Conservation (phyloP, 495 filamentous ascomycete genomes). For the Umbilicaria muhlenbergii region DNA sequence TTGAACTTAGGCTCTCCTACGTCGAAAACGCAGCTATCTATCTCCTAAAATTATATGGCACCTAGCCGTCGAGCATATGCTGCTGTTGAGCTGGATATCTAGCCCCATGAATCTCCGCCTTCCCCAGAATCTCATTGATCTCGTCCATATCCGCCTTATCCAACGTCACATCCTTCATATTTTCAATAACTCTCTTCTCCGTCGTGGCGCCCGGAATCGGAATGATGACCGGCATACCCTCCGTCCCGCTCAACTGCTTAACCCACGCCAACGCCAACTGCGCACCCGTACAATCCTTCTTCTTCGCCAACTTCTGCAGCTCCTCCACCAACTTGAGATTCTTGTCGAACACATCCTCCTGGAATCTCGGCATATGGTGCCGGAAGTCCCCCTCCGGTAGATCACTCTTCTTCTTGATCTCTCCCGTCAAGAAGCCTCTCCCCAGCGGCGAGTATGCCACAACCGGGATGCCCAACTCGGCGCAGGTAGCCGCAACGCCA, state of each 20-base stretch:
- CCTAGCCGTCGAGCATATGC: too few species aligned
- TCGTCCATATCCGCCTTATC: slow-evolving; percentile 29
- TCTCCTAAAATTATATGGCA: too few species aligned
- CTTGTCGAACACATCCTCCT: slow-evolving; percentile 48
- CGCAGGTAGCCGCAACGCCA: slow-evolving; percentile 56
- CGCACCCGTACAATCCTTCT: slow-evolving; percentile 54
- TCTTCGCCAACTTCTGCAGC: slow-evolving; percentile 47
- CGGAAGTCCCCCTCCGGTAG: slow-evolving; percentile 45
- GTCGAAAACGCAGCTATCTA: too few species aligned
- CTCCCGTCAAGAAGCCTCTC: slow-evolving; percentile 38
- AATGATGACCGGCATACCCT: slow-evolving; percentile 55
- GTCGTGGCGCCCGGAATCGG: slow-evolving; percentile 67
- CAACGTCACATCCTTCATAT: slow-evolving; percentile 23
- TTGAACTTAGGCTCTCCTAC: too few species aligned
- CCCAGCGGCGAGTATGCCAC: slow-evolving; percentile 52
- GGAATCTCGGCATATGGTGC: slow-evolving; percentile 43
- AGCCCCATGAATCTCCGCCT: slow-evolving; percentile 22
- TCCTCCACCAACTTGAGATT: slow-evolving; percentile 58
- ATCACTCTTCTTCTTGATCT: slow-evolving; percentile 43
- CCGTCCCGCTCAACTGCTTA: slow-evolving; percentile 31
- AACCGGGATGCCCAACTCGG: slow-evolving; percentile 54
- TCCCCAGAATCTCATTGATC: slow-evolving; percentile 27
- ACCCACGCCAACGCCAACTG: slow-evolving; percentile 75
- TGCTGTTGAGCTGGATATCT: slow-evolving; percentile 12
- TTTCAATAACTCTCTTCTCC: slow-evolving; percentile 29